Evolutionary conservation across 768 basidiomycete genomes (phyloP), one percentile per base, ranked within the genome.

Genomic region (Boletus subcaerulescens): DNA sequence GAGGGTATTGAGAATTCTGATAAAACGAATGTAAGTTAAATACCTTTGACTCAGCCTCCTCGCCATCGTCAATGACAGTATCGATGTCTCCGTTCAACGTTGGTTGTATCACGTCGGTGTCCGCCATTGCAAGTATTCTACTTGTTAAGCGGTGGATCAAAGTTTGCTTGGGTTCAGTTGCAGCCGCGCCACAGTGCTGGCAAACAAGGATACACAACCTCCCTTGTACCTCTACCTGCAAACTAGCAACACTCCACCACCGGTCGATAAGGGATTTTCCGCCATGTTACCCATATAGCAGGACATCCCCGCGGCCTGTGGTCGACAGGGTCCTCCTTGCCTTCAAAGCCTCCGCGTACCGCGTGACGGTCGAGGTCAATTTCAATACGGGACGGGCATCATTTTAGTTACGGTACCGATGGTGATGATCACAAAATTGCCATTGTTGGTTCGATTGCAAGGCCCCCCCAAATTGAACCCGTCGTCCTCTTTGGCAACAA

Each of bases 41-140:
- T 60, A 82, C 84, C 74, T 84, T 83, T 20, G 83, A 79, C 62
- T 86, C 84, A 2, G 77, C 82, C 53, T 86, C 85, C 55, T 86
- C 85, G 2, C 74, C 78, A 74, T 85, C 82, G 52, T 86, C 83
- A 44, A 83, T 71, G 29, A 18, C 15, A 22, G 65, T 40, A 22
- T 71, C 73, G 17, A 48, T 24, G 50, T 54, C 59, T 29, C 60
- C 73, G 50, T 71, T 72, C 57, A 72, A 61, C 32, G 72, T 58
- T 11, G 75, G 71, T 60, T 76, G 76, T 52, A 75, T 76, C 49
- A 74, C 61, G 66, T 80, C 79, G 55, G 73, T 71, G 76, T 83
- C 80, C 64, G 82, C 71, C 83, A 84, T 82, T 60, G 51, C 58
- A 50, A 55, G 62, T 65, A 47, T 62, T 60, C 57, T 54, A 47